Evolutionary conservation across 352 stramenopile species (phyloP).

Genomic region (Globisporangium apiculatum): DNA sequence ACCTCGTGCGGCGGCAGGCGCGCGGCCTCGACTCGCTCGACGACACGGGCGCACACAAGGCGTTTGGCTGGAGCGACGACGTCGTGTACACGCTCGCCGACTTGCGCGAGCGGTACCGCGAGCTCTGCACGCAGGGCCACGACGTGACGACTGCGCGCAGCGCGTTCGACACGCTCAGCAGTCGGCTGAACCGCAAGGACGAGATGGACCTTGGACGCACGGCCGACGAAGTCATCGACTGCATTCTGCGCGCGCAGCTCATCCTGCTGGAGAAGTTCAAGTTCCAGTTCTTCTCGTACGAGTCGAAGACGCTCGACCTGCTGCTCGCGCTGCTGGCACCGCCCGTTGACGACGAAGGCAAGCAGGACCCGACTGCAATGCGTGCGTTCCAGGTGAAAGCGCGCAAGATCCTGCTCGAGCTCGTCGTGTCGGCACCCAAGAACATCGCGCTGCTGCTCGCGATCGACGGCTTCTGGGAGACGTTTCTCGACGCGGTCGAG

Average conservation of each 20-base stretch:
- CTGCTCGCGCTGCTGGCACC: constrained; percentile 26
- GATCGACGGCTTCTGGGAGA: constrained; percentile 41
- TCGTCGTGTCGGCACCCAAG: constrained; percentile 37
- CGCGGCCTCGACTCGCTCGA: constrained; percentile 37
- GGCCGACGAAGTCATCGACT: constrained; percentile 63
- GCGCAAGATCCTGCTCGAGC: constrained; percentile 23
- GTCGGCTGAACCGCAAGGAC: constrained; percentile 40
- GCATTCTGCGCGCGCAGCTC: constrained; percentile 57
- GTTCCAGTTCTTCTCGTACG: constrained; percentile 74
- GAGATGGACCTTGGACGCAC: constrained; percentile 42
- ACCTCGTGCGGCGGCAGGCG: constrained; percentile 38
- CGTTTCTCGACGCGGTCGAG: constrained; percentile 40
- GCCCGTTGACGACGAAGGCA: constrained; percentile 11
- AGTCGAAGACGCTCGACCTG: constrained; percentile 59
- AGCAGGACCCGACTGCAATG: constrained; percentile 15
- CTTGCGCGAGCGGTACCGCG: constrained; percentile 52
- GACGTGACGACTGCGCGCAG: constrained; percentile 41
- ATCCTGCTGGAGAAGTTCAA: constrained; percentile 65
- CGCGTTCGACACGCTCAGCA: constrained; percentile 56
- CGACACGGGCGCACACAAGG: constrained; percentile 43
- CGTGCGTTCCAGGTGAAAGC: constrained; percentile 13
- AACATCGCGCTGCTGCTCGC: constrained; percentile 36
- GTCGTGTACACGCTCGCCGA: constrained; percentile 35
- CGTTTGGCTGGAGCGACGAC: constrained; percentile 60
- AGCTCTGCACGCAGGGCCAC: constrained; percentile 42